Percentiles rank a stretch among this genome's conserved stretches.
These are phyloP conservation scores for Hapsidospora chrysogenum DNA, from an alignment of 495 filamentous ascomycete genomes.

Conservation along the genomic window DNA sequence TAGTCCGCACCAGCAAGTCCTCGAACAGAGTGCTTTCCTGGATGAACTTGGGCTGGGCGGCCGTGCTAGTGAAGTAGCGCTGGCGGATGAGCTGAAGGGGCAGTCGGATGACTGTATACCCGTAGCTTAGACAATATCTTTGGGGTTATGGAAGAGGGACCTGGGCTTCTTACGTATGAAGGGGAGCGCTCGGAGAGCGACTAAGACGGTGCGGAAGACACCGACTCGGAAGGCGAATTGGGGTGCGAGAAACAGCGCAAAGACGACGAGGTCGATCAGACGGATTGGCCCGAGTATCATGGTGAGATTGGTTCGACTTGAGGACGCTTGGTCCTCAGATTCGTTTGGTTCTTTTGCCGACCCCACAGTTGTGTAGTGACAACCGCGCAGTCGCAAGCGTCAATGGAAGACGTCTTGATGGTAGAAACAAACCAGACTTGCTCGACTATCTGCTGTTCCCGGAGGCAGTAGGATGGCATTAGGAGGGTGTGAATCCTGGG, in stretches of 20 bases:
- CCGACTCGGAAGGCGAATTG: constrained; percentile 43
- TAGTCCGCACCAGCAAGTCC: constrained; percentile 54
- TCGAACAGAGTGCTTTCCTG: constrained; percentile 50
- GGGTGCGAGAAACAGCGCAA: constrained; percentile 42
- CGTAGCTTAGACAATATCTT: background rate
- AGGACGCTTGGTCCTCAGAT: no score
- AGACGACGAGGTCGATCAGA: constrained; percentile 48
- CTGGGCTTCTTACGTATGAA: constrained; percentile 44
- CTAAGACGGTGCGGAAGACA: constrained; percentile 28
- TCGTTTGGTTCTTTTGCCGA: no score
- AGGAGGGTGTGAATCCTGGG: no score
- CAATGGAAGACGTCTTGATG: no score
- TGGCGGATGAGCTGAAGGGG: constrained; percentile 40
- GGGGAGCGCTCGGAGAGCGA: constrained; percentile 37
- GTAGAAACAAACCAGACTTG: no score
- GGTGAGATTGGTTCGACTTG: no score
- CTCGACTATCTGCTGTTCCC: no score
- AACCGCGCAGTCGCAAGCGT: no score
- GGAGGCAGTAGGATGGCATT: no score
- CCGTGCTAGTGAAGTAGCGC: constrained; percentile 29
- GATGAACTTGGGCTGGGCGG: constrained; percentile 40
- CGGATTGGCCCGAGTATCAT: constrained; percentile 47
- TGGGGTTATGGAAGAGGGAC: no score
- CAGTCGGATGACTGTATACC: constrained; percentile 31
- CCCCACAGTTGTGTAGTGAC: no score